Percentiles rank a stretch among this genome's conserved stretches.
These are phyloP conservation scores for Polygonum aviculare DNA, from an alignment of 148 eudicot species.

Conservation along the genomic window DNA sequence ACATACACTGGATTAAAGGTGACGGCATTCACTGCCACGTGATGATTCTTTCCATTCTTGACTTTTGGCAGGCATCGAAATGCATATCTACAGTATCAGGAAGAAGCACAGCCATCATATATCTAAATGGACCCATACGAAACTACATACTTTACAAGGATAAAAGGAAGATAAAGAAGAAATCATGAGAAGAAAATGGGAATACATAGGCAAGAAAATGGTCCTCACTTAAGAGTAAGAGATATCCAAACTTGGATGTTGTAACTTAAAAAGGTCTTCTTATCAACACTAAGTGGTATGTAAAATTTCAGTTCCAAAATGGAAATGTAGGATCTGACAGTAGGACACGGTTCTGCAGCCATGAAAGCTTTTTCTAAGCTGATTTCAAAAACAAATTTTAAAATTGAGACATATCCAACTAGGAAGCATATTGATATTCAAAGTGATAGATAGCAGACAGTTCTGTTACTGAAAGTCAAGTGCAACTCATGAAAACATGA, in stretches of 20 bases:
- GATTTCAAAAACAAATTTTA: not conserved
- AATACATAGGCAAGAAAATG: not conserved
- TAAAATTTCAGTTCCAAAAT: not conserved
- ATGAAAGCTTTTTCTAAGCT: not conserved
- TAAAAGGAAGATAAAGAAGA: not conserved
- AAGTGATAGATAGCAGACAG: not conserved
- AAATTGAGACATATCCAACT: not conserved
- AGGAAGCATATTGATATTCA: not conserved
- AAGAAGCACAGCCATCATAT: constrained; percentile 1
- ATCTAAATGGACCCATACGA: not conserved
- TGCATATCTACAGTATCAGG: constrained; percentile 43
- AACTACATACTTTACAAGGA: not conserved
- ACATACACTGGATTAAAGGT: constrained; percentile 73
- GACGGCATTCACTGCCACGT: constrained; percentile 71
- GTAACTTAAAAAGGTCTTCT: not conserved
- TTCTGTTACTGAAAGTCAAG: not conserved
- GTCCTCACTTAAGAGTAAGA: not conserved
- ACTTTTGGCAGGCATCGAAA: constrained; percentile 76
- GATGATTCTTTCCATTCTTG: constrained; percentile 46
- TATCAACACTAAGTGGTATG: not conserved
- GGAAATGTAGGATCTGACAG: not conserved
- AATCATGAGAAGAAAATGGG: not conserved
- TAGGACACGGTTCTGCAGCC: constrained; percentile 2
- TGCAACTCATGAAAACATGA: not conserved
- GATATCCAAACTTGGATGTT: not conserved